Percentiles rank a stretch among this genome's conserved stretches.
phyloP scores from a whole-genome alignment of 1,284 basidiomycete genomes.

The Moesziomyces parantarcticus region DNA sequence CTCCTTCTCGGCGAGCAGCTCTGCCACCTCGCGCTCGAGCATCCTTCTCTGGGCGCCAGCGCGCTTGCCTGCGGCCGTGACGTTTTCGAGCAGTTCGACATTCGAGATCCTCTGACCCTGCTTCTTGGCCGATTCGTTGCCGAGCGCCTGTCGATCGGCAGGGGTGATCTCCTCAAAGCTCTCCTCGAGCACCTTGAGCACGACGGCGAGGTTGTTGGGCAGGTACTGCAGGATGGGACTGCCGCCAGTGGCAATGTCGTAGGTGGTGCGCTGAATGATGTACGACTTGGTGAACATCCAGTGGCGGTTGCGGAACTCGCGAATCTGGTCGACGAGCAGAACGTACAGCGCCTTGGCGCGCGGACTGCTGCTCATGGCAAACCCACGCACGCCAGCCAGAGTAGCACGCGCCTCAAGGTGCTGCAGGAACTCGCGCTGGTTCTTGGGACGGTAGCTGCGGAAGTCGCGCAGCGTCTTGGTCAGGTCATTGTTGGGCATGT shows the following conservation, averaged over 20 bases:
- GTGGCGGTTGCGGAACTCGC: conserved; percentile 64
- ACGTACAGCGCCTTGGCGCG: conserved; percentile 59
- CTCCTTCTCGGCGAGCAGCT: conserved; percentile 49
- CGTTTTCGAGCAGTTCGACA: conserved; percentile 41
- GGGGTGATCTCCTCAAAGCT: conserved; percentile 33
- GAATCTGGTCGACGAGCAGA: conserved; percentile 60
- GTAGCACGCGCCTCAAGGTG: conserved; percentile 56
- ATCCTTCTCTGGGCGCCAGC: conserved; percentile 49
- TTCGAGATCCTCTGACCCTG: conserved; percentile 31
- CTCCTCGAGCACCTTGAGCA: conserved; percentile 56
- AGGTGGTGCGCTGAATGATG: conserved; percentile 61
- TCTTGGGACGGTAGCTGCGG: conserved; percentile 59
- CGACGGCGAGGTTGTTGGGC: conserved; percentile 58
- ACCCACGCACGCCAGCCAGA: conserved; percentile 34
- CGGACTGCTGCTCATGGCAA: conserved; percentile 40
- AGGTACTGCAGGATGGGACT: conserved; percentile 62
- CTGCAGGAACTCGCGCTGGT: conserved; percentile 55
- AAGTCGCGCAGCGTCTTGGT: conserved; percentile 64
- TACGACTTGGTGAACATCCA: conserved; percentile 63
- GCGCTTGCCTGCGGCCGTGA: conserved; percentile 42
- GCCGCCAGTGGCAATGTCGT: conserved; percentile 63
- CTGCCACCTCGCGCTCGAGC: conserved; percentile 52
- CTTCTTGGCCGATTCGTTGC: conserved; percentile 1
- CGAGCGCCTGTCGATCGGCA: conserved; percentile 23
- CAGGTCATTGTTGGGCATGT: conserved; percentile 63